phyloP scores from a whole-genome alignment of 176 grass and related monocot species.

The Aegilops umbellulata region DNA sequence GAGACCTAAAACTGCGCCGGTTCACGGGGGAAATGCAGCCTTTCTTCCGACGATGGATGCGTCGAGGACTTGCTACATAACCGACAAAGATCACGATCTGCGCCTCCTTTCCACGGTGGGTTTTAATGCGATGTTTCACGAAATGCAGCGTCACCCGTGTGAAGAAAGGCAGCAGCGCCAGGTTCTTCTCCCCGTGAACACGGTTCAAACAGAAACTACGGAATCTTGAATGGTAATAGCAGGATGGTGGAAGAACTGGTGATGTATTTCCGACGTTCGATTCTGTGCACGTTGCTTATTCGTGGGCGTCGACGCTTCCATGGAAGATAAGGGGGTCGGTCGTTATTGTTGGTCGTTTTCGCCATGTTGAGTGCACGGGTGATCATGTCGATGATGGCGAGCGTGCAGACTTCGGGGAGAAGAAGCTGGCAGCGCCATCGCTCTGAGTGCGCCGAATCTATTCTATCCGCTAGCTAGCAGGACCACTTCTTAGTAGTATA shows the following conservation, averaged over 20 bases:
- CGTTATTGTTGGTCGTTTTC: background rate
- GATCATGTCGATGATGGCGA: background rate
- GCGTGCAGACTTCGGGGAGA: background rate
- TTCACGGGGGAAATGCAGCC: background rate
- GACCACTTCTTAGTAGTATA: background rate
- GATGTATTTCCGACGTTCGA: background rate
- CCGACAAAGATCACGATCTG: background rate
- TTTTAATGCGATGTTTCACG: background rate
- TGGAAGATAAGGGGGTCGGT: background rate
- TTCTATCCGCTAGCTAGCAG: background rate
- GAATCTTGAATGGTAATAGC: no score
- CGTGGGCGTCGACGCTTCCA: background rate
- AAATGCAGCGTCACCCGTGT: no score
- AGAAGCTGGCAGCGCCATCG: background rate
- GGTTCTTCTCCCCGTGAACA: background rate
- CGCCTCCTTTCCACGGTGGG: no score
- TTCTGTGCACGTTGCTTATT: conserved; percentile 2
- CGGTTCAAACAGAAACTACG: background rate
- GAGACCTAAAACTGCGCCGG: background rate
- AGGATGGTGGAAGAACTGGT: background rate
- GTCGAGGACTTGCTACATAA: no score
- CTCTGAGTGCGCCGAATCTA: background rate
- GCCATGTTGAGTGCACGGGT: conserved; percentile 20
- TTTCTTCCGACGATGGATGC: background rate
- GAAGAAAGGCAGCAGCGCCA: no score